Conservation (phyloP, 2,329 filamentous ascomycete species). For the Zasmidium angulare region DNA sequence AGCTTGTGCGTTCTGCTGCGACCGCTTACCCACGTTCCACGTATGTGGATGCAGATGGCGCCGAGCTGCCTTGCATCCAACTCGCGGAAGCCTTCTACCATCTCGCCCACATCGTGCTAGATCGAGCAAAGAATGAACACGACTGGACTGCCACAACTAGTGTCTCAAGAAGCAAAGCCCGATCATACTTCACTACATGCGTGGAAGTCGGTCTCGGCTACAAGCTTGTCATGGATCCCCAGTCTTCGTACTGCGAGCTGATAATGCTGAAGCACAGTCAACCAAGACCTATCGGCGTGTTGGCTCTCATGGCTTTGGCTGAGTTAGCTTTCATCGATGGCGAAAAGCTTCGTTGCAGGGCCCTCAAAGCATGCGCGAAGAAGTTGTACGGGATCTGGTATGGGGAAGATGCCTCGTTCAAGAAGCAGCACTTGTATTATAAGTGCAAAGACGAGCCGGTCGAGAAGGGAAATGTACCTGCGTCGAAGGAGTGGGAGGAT, state of each 20-base stretch:
- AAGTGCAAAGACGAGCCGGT: neutral
- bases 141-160: neutral
- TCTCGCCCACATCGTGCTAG: neutral
- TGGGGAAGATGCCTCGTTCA: conserved; percentile 8
- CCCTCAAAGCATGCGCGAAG: conserved; percentile 4
- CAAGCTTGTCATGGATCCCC: neutral
- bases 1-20: neutral
- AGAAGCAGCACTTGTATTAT: conserved; percentile 6
- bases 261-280: neutral
- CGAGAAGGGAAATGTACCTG: neutral
- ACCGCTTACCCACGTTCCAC: neutral
- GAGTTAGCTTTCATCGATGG: neutral
- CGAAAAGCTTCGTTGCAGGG: neutral
- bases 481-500: neutral
- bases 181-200: conserved; percentile 1
- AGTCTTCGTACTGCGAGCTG: conserved; percentile 1
- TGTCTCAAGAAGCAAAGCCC: neutral
- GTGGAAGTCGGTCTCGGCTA: conserved; percentile 7
- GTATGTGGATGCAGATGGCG: neutral
- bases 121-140: neutral
- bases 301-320: conserved; percentile 7
- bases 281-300: conserved; percentile 1
- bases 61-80: neutral
- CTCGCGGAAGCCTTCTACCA: conserved; percentile 7
- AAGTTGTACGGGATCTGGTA: conserved; percentile 7